Conservation (phyloP, 2,329 filamentous ascomycete species). For the Exophiala dermatitidis region DNA sequence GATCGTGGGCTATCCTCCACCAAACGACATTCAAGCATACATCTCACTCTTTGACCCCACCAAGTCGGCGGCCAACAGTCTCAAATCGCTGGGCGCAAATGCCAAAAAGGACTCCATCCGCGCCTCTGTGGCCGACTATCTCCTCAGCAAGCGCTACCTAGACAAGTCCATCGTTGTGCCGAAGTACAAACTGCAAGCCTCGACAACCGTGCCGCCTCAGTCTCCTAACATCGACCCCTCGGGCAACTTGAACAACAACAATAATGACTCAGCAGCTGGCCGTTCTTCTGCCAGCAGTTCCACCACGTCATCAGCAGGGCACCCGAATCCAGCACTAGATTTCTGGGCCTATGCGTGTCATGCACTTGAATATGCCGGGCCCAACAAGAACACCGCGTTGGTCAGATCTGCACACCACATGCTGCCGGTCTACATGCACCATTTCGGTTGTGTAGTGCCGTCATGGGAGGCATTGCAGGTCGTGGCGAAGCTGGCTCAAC, state of each 20-base stretch:
- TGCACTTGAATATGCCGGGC: slow-evolving; percentile 57
- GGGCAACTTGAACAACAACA: neutral
- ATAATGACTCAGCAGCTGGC: too few relatives aligned
- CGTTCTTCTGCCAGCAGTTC: too few relatives aligned
- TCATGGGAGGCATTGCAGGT: slow-evolving; percentile 59
- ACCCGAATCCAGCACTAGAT: slow-evolving; percentile 59
- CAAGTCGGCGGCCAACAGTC: slow-evolving; percentile 53
- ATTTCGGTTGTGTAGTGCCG: slow-evolving; percentile 67
- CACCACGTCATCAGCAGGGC: slow-evolving; percentile 40
- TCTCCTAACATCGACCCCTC: neutral
- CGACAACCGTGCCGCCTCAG: neutral
- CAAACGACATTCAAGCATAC: slow-evolving; percentile 59
- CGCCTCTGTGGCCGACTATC: slow-evolving; percentile 48
- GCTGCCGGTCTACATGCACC: slow-evolving; percentile 67
- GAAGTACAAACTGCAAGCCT: slow-evolving; percentile 39
- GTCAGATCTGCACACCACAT: slow-evolving; percentile 58
- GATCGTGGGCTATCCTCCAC: slow-evolving; percentile 42
- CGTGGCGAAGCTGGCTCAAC: slow-evolving; percentile 47
- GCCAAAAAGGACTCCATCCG: slow-evolving; percentile 59
- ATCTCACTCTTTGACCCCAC: slow-evolving; percentile 57
- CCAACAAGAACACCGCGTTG: slow-evolving; percentile 46
- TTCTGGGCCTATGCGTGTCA: slow-evolving; percentile 61
- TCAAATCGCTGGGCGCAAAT: slow-evolving; percentile 58
- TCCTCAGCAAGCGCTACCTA: slow-evolving; percentile 50
- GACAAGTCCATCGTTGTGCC: slow-evolving; percentile 24